A percentile compares a stretch with the other conserved stretches of the same genome.
Conservation (phyloP, 1,139 yeast genomes). For the Hyphopichia burtonii region DNA sequence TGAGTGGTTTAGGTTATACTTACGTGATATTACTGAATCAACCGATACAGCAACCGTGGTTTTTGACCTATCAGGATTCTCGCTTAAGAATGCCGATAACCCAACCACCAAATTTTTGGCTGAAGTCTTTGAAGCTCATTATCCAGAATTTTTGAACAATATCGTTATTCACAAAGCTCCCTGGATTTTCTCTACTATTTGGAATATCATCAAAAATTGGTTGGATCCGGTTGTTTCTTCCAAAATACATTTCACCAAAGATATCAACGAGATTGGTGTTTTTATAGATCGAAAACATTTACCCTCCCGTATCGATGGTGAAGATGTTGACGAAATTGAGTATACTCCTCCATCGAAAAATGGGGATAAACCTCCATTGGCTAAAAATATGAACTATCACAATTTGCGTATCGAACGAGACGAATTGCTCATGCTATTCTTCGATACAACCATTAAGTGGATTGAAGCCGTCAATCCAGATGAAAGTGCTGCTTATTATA, state of each 20-base stretch:
- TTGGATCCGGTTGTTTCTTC: constrained; percentile 48
- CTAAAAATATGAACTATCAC: constrained; percentile 28
- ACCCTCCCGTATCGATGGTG: constrained; percentile 44
- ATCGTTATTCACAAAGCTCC: constrained; percentile 47
- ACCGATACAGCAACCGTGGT: constrained; percentile 40
- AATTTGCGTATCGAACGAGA: constrained; percentile 33
- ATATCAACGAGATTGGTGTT: constrained; percentile 30
- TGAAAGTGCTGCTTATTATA: constrained; percentile 38
- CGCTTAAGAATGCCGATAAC: constrained; percentile 47
- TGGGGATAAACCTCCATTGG: constrained; percentile 27
- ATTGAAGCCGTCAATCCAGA: constrained; percentile 41
- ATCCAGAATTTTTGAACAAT: constrained; percentile 46
- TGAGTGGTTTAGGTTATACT: constrained; percentile 40
- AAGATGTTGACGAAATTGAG: constrained; percentile 15
- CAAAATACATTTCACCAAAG: constrained; percentile 45
- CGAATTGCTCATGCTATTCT: constrained; percentile 24
- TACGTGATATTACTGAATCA: constrained; percentile 35
- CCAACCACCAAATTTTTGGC: constrained; percentile 45
- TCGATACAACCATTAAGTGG: constrained; percentile 43
- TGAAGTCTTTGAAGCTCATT: constrained; percentile 47
- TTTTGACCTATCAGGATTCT: constrained; percentile 47
- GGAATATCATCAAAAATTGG: constrained; percentile 48
- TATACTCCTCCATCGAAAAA: constrained; percentile 28
- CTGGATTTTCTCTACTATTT: constrained; percentile 49
- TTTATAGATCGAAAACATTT: constrained; percentile 34